These are phyloP conservation scores for Triticum urartu DNA, from an alignment of 176 grass and related monocot species.

Conservation along the genomic window DNA sequence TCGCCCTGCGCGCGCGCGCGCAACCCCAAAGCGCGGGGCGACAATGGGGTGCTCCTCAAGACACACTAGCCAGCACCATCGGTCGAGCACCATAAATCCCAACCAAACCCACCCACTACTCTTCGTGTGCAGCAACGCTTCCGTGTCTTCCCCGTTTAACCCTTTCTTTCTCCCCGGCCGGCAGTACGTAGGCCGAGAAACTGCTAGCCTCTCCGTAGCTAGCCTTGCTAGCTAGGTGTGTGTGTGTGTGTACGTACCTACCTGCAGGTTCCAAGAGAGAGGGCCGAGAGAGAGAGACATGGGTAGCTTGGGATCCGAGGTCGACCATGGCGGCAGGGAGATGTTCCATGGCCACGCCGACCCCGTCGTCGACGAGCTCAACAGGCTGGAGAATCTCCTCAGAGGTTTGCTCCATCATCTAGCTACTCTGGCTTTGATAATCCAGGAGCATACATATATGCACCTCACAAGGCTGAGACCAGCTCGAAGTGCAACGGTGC, in stretches of 20 bases:
- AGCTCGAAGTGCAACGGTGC: not conserved
- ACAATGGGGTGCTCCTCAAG: slow-evolving; percentile 48
- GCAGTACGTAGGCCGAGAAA: slow-evolving; percentile 10
- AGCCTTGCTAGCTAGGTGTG: not conserved
- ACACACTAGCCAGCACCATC: slow-evolving; percentile 16
- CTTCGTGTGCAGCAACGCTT: slow-evolving; percentile 16
- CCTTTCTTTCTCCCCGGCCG: not conserved
- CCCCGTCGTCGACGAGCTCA: slow-evolving; percentile 69
- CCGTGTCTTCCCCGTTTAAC: not conserved
- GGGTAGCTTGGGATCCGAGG: slow-evolving; percentile 73
- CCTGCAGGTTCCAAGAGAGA: not conserved
- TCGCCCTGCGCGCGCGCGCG: slow-evolving; percentile 2
- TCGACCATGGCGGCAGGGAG: slow-evolving; percentile 47
- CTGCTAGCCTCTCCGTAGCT: not conserved
- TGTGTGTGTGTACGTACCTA: not conserved
- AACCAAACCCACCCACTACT: slow-evolving; percentile 38
- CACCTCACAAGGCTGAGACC: no score
- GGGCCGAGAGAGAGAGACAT: not conserved
- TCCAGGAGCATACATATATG: no score
- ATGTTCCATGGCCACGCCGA: slow-evolving; percentile 52
- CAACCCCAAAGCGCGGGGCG: slow-evolving; percentile 21
- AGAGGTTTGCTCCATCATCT: slow-evolving; percentile 51
- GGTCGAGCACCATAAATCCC: slow-evolving; percentile 29
- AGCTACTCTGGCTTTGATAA: not conserved
- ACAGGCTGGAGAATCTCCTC: slow-evolving; percentile 71